Evolutionary conservation across 1,284 basidiomycete genomes (phyloP).

Genomic region (Fomitopsis schrenkii): DNA sequence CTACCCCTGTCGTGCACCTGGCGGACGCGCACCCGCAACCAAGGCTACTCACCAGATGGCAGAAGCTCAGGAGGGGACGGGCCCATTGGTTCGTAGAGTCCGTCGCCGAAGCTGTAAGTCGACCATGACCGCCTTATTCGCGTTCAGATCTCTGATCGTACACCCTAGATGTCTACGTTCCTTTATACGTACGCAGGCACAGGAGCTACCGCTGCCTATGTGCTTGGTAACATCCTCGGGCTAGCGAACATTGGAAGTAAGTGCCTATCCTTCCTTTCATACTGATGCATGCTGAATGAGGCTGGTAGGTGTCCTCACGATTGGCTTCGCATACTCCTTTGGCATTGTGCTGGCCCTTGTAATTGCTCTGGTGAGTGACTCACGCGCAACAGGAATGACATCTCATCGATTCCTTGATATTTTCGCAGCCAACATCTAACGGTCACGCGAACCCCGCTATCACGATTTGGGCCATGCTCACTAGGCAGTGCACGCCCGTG

Average conservation of each 20-base stretch:
- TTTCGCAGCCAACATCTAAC: constrained; percentile 43
- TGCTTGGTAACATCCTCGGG: constrained; percentile 47
- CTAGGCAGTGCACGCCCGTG: constrained; percentile 48
- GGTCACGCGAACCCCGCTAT: constrained; percentile 65
- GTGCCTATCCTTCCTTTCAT: constrained; percentile 18
- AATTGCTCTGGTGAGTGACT: constrained; percentile 14
- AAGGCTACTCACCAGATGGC: neutral
- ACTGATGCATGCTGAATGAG: neutral
- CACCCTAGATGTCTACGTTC: constrained; percentile 37
- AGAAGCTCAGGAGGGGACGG: constrained; percentile 2
- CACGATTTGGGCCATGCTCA: constrained; percentile 50
- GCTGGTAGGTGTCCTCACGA: constrained; percentile 48
- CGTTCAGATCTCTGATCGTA: neutral
- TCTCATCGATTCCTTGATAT: neutral
- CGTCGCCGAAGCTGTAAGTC: constrained; percentile 5
- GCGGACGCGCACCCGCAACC: constrained; percentile 1
- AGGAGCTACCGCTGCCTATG: constrained; percentile 52
- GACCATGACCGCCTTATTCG: neutral
- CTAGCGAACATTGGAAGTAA: constrained; percentile 44
- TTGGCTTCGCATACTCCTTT: constrained; percentile 60
- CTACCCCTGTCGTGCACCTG: neutral
- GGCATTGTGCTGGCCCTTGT: constrained; percentile 60
- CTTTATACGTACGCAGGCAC: constrained; percentile 54
- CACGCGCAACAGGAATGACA: neutral
- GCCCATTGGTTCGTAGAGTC: constrained; percentile 4